phyloP scores from a whole-genome alignment of 2,329 filamentous ascomycete genomes.

The Orbilia oligospora region DNA sequence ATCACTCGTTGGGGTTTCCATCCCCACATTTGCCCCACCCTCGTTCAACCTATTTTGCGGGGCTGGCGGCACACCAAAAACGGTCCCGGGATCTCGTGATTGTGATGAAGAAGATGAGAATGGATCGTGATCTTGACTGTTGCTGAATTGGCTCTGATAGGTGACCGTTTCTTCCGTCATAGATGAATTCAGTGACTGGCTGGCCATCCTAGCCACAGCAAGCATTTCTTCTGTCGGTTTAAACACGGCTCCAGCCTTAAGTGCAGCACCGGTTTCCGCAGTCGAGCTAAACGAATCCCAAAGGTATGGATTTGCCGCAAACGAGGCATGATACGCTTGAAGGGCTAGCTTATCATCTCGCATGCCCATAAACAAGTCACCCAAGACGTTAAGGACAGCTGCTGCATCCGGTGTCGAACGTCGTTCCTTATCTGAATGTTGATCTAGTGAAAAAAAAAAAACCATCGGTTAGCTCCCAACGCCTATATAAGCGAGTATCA shows the following conservation, averaged over 20 bases:
- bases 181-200: slow-evolving; percentile 63
- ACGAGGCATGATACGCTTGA: slow-evolving; percentile 85
- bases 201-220: slow-evolving; percentile 68
- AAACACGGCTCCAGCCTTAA: slow-evolving; percentile 74
- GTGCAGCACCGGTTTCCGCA: slow-evolving; percentile 78
- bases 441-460: slow-evolving; percentile 68
- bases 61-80: slow-evolving; percentile 69
- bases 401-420: slow-evolving; percentile 85
- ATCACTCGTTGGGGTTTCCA: slow-evolving; percentile 69
- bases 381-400: slow-evolving; percentile 84
- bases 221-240: slow-evolving; percentile 77
- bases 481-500: not conserved
- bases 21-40: slow-evolving; percentile 65
- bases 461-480: slow-evolving; percentile 7
- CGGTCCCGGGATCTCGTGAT: slow-evolving; percentile 67
- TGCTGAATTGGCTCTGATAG: slow-evolving; percentile 25
- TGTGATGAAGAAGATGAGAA: slow-evolving; percentile 65
- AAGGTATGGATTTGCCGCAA: slow-evolving; percentile 94
- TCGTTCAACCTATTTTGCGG: slow-evolving; percentile 68
- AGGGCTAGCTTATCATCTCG: slow-evolving; percentile 86
- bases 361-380: slow-evolving; percentile 86
- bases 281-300: slow-evolving; percentile 96
- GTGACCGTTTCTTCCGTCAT: slow-evolving; percentile 64
- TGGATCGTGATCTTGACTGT: slow-evolving; percentile 67
- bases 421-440: slow-evolving; percentile 82